Evolutionary conservation across 2,329 filamentous ascomycete genomes (phyloP).

Genomic region (Albophoma yamanashiensis): DNA sequence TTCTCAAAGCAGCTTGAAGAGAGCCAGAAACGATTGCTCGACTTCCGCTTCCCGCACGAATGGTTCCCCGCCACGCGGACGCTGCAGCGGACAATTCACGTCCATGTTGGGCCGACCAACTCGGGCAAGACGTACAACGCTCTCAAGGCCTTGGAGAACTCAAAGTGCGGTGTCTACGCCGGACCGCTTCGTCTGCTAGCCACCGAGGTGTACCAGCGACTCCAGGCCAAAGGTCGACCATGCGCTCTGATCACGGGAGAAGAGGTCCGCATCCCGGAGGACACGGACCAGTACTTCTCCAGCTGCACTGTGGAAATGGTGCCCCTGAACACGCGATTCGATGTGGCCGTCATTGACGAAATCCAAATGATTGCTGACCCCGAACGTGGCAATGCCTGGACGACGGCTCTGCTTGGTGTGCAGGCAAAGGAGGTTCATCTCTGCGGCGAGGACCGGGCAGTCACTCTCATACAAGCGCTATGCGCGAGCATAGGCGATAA

Average conservation of each 20-base stretch:
- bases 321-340: constrained; percentile 45
- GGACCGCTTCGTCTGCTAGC: constrained; percentile 82
- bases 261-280: constrained; percentile 62
- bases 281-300: constrained; percentile 47
- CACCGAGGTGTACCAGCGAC: constrained; percentile 87
- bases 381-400: constrained; percentile 89
- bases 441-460: constrained; percentile 78
- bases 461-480: constrained; percentile 67
- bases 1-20: constrained; percentile 46
- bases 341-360: constrained; percentile 95
- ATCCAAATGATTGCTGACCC: constrained; percentile 89
- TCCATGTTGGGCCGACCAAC: constrained; percentile 95
- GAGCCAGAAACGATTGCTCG: constrained; percentile 58
- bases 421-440: constrained; percentile 84
- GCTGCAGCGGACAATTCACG: constrained; percentile 72
- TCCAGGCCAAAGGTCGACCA: constrained; percentile 63
- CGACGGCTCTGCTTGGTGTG: constrained; percentile 76
- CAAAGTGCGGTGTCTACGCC: constrained; percentile 73
- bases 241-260: constrained; percentile 87
- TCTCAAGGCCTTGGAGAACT: constrained; percentile 69
- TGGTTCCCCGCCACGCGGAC: constrained; percentile 82
- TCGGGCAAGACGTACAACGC: constrained; percentile 97
- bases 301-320: constrained; percentile 94
- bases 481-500: constrained; percentile 74
- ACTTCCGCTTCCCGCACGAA: constrained; percentile 79